Evolutionary conservation across 2,329 filamentous ascomycete species (phyloP), one percentile per base, ranked within the genome.

Genomic region (Mariannaea elegans): DNA sequence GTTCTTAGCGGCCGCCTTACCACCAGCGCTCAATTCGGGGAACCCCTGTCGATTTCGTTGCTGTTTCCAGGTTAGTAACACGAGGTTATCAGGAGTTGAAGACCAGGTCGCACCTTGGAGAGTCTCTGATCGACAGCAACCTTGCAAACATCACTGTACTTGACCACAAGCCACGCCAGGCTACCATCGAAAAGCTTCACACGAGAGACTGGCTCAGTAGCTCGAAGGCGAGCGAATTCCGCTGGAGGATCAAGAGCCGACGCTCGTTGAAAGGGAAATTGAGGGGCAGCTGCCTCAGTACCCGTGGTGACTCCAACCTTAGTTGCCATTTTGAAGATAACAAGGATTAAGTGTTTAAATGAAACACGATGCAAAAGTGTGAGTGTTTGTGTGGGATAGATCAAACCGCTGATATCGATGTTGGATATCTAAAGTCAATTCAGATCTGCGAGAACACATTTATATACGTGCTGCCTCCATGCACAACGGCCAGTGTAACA

Each of bases 161-260:
- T 83, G 13, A 79, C 77, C 5, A 81, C 75, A 1, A 83, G 71
- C 81, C 81, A 84, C 5, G 80, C 77, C 13, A 75, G 62, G 47
- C 73, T 78, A n/a, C 77, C 79, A 63, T 83, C 81, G 58, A 75
- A 83, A 9, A 83, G 75, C 63, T 77, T 75, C 13, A 83, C 78
- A 54, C 72, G 67, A 0, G 81, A 81, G 5, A 83, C 73, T 0
- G 81, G 80, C 4, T 78, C 72, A 2, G 68, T 76, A n/a, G 73
- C 75, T 7, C 80, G 75, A 19, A 83, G 74, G 3, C 69, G 68
- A 3, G 78, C 79, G 53, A 78, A 82, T 62, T 82, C 80, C 4
- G 74, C 72, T 0, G 80, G 79, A 1, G 80, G 79, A 18, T 80
- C 76, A 3, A 64, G 44, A 3, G 54, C 64, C 21, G 65, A 68